Percentiles rank a stretch among this genome's conserved stretches.
phyloP scores from a whole-genome alignment of 176 grass and related monocot genomes.

The Aegilops bicornis region DNA sequence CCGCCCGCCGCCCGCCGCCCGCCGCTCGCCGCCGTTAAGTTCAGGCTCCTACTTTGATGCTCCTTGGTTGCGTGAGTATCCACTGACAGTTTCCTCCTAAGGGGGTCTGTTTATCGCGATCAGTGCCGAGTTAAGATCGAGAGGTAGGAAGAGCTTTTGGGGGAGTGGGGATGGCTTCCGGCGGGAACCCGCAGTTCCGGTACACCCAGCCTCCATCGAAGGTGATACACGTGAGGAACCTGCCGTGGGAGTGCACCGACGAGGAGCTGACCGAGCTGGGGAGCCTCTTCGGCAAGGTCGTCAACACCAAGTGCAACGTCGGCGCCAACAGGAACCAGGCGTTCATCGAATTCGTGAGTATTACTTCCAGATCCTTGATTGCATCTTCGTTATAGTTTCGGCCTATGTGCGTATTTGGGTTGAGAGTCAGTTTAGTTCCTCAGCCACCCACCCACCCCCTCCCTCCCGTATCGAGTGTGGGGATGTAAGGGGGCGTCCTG shows the following conservation, averaged over 20 bases:
- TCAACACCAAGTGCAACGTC: conserved; percentile 97
- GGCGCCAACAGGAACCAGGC: conserved; percentile 92
- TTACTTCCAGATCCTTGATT: background rate
- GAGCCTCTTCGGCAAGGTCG: conserved; percentile 83
- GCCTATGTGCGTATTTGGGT: background rate
- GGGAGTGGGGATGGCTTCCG: conserved; percentile 57
- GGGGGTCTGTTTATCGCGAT: background rate
- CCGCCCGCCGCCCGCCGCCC: too few species aligned
- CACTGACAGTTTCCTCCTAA: background rate
- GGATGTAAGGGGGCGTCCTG: too few species aligned
- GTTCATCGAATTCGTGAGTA: conserved; percentile 93
- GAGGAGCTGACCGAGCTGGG: conserved; percentile 93
- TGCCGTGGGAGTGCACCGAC: conserved; percentile 86
- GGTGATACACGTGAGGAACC: conserved; percentile 90
- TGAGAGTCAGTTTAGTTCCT: too few species aligned
- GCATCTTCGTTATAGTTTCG: background rate
- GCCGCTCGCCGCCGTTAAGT: background rate
- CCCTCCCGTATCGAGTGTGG: too few species aligned
- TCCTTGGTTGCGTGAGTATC: background rate
- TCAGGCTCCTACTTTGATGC: background rate
- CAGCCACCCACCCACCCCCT: too few species aligned
- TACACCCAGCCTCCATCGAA: conserved; percentile 89
- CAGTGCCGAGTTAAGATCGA: conserved; percentile 4
- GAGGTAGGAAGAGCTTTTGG: background rate
- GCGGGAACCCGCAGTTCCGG: conserved; percentile 77